phyloP scores from a whole-genome alignment of 2,329 filamentous ascomycete genomes.

The Fusarium sp. region DNA sequence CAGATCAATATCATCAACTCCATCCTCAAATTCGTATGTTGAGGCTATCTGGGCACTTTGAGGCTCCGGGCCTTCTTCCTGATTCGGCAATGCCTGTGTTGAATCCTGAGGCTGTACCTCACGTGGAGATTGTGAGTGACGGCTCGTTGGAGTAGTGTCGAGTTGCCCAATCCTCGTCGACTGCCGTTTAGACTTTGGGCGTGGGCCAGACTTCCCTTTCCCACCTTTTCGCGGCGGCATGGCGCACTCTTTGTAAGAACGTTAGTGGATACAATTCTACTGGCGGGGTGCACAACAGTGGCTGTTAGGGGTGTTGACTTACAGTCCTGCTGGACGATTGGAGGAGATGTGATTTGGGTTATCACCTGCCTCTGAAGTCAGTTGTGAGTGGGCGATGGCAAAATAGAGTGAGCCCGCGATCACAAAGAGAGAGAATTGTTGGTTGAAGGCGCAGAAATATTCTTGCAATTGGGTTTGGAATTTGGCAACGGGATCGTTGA shows the following conservation, averaged over 20 bases:
- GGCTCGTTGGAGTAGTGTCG: slow-evolving; percentile 50
- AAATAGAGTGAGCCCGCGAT: not conserved
- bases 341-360: not conserved
- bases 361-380: not conserved
- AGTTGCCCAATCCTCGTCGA: slow-evolving; percentile 45
- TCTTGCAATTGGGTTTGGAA: not conserved
- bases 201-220: slow-evolving; percentile 30
- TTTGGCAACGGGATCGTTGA: not conserved
- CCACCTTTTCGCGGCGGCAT: slow-evolving; percentile 35
- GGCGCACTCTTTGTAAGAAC: not conserved
- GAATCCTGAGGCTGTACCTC: not conserved
- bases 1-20: slow-evolving; percentile 42
- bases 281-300: not conserved
- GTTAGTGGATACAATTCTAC: slow-evolving; percentile 3
- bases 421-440: not conserved
- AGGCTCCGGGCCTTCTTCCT: not conserved
- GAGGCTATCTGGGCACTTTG: not conserved
- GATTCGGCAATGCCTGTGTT: not conserved
- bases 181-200: slow-evolving; percentile 19
- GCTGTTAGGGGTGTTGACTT: not conserved
- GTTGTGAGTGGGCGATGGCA: not conserved
- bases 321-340: not conserved
- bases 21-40: slow-evolving; percentile 36
- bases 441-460: not conserved
- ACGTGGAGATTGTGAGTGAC: slow-evolving; percentile 32